Evolutionary conservation across 345 rosid species (phyloP).

Genomic region (Corchorus capsularis): DNA sequence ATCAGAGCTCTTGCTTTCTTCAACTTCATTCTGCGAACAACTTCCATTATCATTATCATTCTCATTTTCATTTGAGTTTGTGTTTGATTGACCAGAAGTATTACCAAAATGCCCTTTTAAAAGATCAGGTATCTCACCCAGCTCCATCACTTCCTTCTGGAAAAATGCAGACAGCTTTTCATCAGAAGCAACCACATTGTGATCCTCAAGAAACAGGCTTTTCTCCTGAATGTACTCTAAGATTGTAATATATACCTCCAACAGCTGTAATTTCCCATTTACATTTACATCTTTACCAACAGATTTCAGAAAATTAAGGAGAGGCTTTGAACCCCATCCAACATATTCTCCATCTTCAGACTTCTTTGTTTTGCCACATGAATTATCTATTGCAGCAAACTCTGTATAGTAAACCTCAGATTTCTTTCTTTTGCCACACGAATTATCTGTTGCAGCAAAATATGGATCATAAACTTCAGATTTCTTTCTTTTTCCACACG

Average conservation of each 20-base stretch:
- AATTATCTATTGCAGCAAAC: not conserved
- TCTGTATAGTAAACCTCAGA: slow-evolving; percentile 5
- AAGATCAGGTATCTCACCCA: slow-evolving; percentile 32
- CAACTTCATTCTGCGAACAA: slow-evolving; percentile 24
- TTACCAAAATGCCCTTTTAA: slow-evolving; percentile 39
- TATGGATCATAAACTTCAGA: slow-evolving; percentile 1
- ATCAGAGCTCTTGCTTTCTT: not conserved
- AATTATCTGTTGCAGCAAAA: too few relatives aligned
- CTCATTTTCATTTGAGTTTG: not conserved
- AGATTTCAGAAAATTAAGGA: slow-evolving; percentile 48
- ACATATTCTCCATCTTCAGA: slow-evolving; percentile 28
- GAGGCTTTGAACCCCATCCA: slow-evolving; percentile 58
- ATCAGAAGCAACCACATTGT: slow-evolving; percentile 40
- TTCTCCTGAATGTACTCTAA: slow-evolving; percentile 31
- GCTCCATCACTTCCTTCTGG: slow-evolving; percentile 38
- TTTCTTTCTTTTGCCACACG: too few relatives aligned
- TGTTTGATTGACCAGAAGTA: slow-evolving; percentile 24
- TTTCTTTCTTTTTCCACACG: too few relatives aligned
- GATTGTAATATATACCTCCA: slow-evolving; percentile 38
- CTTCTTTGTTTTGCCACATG: slow-evolving; percentile 20
- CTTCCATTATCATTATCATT: slow-evolving; percentile 15
- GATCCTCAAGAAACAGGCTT: slow-evolving; percentile 35
- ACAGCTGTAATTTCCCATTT: slow-evolving; percentile 33
- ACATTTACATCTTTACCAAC: slow-evolving; percentile 48
- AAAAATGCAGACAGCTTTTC: slow-evolving; percentile 46